Percentiles rank a stretch among this genome's conserved stretches.
These are phyloP conservation scores for Typha latifolia DNA, from an alignment of 176 grass and related monocot genomes.

Conservation along the genomic window DNA sequence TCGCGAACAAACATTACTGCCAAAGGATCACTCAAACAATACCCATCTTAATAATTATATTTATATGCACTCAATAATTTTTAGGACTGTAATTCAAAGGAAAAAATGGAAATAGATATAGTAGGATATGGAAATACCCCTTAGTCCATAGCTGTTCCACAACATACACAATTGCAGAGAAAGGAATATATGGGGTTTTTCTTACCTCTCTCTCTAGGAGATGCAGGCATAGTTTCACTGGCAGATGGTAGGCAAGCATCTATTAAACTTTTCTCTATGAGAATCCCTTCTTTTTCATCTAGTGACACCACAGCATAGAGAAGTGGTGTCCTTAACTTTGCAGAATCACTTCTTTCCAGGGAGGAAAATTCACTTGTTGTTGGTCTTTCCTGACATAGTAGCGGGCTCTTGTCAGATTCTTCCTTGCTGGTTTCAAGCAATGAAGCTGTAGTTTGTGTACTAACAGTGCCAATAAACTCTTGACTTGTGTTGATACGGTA, in stretches of 20 bases:
- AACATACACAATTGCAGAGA: slow-evolving; percentile 9
- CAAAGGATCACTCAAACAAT: background rate
- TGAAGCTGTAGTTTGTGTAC: no score
- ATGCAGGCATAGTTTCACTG: background rate
- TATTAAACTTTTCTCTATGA: background rate
- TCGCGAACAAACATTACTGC: background rate
- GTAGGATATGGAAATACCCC: background rate
- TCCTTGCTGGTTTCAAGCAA: background rate
- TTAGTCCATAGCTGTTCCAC: slow-evolving; percentile 6
- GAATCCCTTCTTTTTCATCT: background rate
- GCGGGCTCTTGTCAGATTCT: background rate
- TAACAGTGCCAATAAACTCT: background rate
- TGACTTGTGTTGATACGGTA: background rate
- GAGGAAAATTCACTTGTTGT: background rate
- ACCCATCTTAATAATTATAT: background rate
- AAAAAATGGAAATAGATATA: background rate
- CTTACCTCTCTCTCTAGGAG: background rate
- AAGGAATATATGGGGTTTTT: slow-evolving; percentile 2
- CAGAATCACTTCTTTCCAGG: slow-evolving; percentile 3
- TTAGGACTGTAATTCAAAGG: background rate
- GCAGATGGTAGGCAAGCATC: background rate
- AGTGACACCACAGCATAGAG: background rate
- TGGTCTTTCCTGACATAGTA: background rate
- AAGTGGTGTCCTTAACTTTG: slow-evolving; percentile 1
- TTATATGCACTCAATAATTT: background rate